A percentile compares a stretch with the other conserved stretches of the same genome.
These are phyloP conservation scores for Stephania cephalantha DNA, from an alignment of 164 flowering plant species.

Conservation along the genomic window DNA sequence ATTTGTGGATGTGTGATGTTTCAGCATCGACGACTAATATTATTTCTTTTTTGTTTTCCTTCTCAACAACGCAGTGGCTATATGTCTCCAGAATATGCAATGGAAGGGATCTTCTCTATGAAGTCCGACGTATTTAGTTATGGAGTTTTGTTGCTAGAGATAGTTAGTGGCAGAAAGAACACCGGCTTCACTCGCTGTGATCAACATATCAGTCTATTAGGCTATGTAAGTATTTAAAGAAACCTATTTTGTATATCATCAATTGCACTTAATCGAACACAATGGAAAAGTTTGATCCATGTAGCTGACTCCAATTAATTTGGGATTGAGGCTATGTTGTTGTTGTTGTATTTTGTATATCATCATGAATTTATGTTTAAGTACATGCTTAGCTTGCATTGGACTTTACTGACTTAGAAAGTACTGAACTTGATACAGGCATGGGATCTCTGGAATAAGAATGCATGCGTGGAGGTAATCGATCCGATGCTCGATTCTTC, in stretches of 20 bases:
- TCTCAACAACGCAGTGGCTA: background rate
- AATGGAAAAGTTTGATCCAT: too few relatives aligned
- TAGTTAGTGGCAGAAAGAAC: background rate
- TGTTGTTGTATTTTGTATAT: too few relatives aligned
- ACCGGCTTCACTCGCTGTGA: background rate
- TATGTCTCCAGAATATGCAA: conserved; percentile 8
- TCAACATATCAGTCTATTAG: conserved; percentile 1
- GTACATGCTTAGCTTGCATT: too few relatives aligned
- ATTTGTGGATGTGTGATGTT: too few relatives aligned
- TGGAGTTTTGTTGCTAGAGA: conserved; percentile 2
- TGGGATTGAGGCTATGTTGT: too few relatives aligned
- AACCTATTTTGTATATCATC: background rate
- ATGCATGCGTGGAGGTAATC: background rate
- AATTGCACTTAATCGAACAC: too few relatives aligned
- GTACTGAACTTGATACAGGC: background rate
- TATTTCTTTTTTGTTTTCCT: too few relatives aligned
- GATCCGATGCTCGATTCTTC: background rate
- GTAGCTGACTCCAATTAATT: too few relatives aligned
- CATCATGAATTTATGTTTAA: too few relatives aligned
- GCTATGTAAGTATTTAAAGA: background rate
- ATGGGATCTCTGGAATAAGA: conserved; percentile 3
- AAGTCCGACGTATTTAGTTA: conserved; percentile 5
- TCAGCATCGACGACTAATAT: too few relatives aligned
- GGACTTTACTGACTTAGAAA: too few relatives aligned
- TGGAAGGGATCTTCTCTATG: conserved; percentile 3